A percentile compares a stretch with the other conserved stretches of the same genome.
Conservation (phyloP, 495 filamentous ascomycete species). For the Penicillium maclennaniae region DNA sequence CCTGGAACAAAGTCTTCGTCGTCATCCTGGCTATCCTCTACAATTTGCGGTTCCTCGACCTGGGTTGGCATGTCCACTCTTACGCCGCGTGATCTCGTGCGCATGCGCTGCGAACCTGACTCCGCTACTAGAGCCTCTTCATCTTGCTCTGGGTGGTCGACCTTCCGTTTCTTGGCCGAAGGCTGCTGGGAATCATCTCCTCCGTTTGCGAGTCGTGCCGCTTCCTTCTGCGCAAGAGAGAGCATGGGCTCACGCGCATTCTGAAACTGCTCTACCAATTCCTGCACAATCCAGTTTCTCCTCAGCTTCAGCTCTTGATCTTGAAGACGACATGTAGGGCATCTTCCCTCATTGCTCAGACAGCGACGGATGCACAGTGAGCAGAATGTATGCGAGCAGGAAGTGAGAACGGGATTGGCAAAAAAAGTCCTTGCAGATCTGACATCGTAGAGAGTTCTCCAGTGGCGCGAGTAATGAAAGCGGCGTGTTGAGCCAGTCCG, state of each 20-base stretch:
- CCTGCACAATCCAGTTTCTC: constrained; percentile 76
- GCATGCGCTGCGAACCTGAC: constrained; percentile 27
- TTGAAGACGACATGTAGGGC: constrained; percentile 71
- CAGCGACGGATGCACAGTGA: constrained; percentile 88
- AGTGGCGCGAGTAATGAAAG: constrained; percentile 68
- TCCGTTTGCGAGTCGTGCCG: constrained; percentile 13
- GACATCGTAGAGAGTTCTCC: constrained; percentile 84
- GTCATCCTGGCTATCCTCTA: constrained; percentile 41
- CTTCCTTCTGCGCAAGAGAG: constrained; percentile 50
- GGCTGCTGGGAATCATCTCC: constrained; percentile 16
- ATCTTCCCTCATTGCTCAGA: constrained; percentile 75
- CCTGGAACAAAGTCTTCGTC: constrained; percentile 34
- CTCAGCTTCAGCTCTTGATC: constrained; percentile 82
- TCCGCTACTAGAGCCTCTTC: constrained; percentile 10
- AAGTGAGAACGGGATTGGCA: constrained; percentile 86
- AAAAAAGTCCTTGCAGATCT: constrained; percentile 99
- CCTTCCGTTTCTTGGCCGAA: constrained; percentile 43
- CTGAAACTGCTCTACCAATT: constrained; percentile 77
- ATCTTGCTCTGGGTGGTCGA: constrained; percentile 29
- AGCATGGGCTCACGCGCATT: constrained; percentile 59
- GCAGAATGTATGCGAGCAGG: constrained; percentile 95
- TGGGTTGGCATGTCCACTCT: not conserved
- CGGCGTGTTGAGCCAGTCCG: constrained; percentile 86
- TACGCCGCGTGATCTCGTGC: constrained; percentile 33
- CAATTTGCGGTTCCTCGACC: constrained; percentile 17